Evolutionary conservation across 345 rosid species (phyloP).

Genomic region (Eucalyptus coolabah): DNA sequence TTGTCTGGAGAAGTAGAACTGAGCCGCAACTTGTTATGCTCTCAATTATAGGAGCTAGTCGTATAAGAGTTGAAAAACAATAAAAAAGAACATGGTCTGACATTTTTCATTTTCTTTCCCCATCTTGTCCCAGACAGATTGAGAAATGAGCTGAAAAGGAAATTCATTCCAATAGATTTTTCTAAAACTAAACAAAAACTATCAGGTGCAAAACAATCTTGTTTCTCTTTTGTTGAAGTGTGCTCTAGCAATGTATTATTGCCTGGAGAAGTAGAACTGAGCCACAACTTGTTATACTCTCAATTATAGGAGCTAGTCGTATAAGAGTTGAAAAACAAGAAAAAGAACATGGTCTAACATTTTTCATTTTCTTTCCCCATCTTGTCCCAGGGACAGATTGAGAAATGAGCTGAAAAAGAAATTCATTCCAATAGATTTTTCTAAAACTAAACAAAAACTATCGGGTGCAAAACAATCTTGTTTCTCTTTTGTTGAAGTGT

Average conservation of each 20-base stretch:
- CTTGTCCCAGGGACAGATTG: background rate
- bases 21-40: background rate
- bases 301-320: background rate
- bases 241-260: background rate
- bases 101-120: background rate
- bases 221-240: background rate
- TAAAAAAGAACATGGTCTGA: too few species aligned
- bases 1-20: background rate
- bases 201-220: background rate
- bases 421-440: background rate
- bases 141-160: background rate
- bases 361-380: background rate
- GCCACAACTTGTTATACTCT: background rate
- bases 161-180: background rate
- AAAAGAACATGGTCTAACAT: background rate
- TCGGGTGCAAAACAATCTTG: background rate
- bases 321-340: too few species aligned
- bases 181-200: background rate
- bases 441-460: background rate
- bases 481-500: background rate
- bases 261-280: background rate
- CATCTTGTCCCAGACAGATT: background rate
- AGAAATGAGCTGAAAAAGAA: background rate
- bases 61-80: too few species aligned
- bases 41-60: background rate